phyloP scores from a whole-genome alignment of 1,284 basidiomycete species.

The Trichosporon sp. region DNA sequence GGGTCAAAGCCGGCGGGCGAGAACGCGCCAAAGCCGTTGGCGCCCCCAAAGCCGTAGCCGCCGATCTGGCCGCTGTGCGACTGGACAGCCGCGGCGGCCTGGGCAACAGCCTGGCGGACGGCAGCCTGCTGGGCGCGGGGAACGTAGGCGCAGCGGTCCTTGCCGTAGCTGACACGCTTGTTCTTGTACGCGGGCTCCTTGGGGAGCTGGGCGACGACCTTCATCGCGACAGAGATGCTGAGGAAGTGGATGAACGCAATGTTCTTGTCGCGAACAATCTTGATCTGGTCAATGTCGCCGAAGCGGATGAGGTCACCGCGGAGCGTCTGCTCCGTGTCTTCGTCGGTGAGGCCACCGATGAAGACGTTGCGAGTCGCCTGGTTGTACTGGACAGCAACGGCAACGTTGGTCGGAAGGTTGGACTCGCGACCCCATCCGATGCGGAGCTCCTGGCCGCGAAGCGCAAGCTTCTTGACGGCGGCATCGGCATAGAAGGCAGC shows the following conservation, averaged over 20 bases:
- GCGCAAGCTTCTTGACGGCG: constrained; percentile 79
- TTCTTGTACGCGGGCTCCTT: constrained; percentile 86
- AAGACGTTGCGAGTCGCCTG: constrained; percentile 92
- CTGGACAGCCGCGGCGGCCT: constrained; percentile 54
- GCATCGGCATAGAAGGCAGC: constrained; percentile 94
- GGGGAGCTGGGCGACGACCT: constrained; percentile 85
- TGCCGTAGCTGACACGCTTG: constrained; percentile 90
- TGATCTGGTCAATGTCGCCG: constrained; percentile 95
- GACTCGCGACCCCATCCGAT: constrained; percentile 94
- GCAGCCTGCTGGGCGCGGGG: constrained; percentile 51
- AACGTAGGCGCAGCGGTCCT: constrained; percentile 84
- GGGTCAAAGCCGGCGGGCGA: constrained; percentile 9
- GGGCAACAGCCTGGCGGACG: constrained; percentile 55
- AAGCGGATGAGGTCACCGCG: constrained; percentile 78
- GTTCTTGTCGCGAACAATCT: constrained; percentile 95
- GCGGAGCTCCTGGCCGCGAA: constrained; percentile 89
- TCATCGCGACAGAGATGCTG: constrained; percentile 84
- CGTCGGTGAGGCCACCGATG: constrained; percentile 81
- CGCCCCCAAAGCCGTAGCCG: constrained; percentile 19
- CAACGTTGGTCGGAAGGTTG: constrained; percentile 76
- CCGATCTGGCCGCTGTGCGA: constrained; percentile 40
- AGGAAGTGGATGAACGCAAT: constrained; percentile 96
- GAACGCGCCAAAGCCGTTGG: constrained; percentile 4
- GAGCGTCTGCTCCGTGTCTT: constrained; percentile 79
- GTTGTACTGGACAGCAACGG: constrained; percentile 77